Evolutionary conservation across 176 grass and related monocot genomes (phyloP).

Genomic region (Zea luxurians): DNA sequence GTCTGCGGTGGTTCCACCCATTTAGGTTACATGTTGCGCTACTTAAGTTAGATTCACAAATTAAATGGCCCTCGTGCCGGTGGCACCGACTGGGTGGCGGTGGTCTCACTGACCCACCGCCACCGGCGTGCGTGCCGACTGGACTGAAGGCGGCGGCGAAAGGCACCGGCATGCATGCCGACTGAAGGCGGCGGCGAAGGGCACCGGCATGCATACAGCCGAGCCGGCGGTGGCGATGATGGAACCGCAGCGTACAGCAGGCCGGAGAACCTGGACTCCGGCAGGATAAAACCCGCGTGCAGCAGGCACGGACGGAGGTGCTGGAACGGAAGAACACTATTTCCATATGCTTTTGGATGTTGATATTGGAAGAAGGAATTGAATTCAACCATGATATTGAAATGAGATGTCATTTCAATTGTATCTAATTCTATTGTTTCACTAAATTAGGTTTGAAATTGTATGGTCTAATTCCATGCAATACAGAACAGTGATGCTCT

Average conservation of each 20-base stretch:
- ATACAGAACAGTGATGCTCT: too few species aligned
- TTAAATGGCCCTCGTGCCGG: not conserved
- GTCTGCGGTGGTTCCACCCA: not conserved
- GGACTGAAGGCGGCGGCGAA: not conserved
- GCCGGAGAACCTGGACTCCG: constrained; percentile 21
- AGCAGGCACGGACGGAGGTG: too few species aligned
- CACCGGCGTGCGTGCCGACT: not conserved
- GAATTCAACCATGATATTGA: too few species aligned
- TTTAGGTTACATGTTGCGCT: not conserved
- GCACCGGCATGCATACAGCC: not conserved
- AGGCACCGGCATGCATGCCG: not conserved
- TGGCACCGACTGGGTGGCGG: not conserved
- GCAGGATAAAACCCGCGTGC: not conserved
- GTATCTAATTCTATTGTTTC: too few species aligned
- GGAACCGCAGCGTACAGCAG: not conserved
- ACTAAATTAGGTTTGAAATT: too few species aligned
- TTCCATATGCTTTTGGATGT: too few species aligned
- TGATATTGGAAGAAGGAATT: too few species aligned
- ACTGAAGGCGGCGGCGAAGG: not conserved
- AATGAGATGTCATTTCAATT: too few species aligned
- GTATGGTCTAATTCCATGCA: too few species aligned
- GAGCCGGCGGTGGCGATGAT: not conserved
- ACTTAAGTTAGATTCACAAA: not conserved
- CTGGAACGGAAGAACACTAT: too few species aligned
- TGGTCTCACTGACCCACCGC: not conserved